phyloP scores from a whole-genome alignment of 805 yeast genomes.

The Grigorovia humatica region DNA sequence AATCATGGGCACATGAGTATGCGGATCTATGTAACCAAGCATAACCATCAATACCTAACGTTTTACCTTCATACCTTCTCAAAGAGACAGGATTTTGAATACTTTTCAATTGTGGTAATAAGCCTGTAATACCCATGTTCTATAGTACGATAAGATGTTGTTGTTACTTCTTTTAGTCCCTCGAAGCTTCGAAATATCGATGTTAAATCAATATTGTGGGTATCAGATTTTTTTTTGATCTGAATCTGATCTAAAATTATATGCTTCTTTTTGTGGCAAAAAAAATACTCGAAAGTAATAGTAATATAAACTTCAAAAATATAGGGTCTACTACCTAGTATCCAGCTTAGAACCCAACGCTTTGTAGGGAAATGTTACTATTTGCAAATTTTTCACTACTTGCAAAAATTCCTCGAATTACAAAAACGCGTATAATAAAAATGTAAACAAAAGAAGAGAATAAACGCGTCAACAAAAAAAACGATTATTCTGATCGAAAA shows the following conservation, averaged over 20 bases:
- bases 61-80: constrained; percentile 55
- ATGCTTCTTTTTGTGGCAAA: background rate
- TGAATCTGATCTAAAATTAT: background rate
- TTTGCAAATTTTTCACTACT: too few species aligned
- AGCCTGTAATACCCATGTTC: constrained; percentile 73
- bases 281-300: background rate
- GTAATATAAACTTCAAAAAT: background rate
- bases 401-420: background rate
- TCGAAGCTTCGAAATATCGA: background rate
- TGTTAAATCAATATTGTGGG: background rate
- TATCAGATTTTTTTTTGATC: background rate
- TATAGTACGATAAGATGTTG: background rate
- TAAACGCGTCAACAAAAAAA: background rate
- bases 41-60: constrained; percentile 88
- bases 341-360: background rate
- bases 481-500: background rate
- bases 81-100: constrained; percentile 54
- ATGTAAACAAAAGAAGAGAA: background rate
- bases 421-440: background rate
- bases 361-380: background rate
- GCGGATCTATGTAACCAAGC: constrained; percentile 93
- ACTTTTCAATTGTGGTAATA: constrained; percentile 67
- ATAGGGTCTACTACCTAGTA: too few species aligned
- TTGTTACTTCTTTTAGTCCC: background rate
- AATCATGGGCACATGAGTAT: constrained; percentile 71